A percentile compares a stretch with the other conserved stretches of the same genome.
Evolutionary conservation across 495 filamentous ascomycete genomes (phyloP).

Genomic region (Amphirosellinia nigrospora): DNA sequence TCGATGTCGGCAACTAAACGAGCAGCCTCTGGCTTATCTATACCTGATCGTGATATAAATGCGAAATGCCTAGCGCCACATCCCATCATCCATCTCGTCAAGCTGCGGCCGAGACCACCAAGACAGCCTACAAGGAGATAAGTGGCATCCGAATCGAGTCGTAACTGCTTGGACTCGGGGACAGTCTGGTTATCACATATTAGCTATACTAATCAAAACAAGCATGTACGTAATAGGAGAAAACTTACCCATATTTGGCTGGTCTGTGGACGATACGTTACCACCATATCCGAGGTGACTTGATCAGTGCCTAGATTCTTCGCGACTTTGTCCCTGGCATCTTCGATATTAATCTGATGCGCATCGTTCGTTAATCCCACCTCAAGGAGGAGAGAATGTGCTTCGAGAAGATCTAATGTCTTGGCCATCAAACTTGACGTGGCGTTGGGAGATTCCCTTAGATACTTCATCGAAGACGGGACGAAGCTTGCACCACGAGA

Average conservation of each 20-base stretch:
- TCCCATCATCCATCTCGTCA: slow-evolving; percentile 56
- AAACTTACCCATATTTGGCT: slow-evolving; percentile 24
- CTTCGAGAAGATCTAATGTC: slow-evolving; percentile 22
- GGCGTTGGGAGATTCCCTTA: slow-evolving; percentile 21
- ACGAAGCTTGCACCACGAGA: slow-evolving; percentile 30
- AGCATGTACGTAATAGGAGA: background rate
- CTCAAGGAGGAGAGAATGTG: slow-evolving; percentile 17
- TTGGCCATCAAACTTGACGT: slow-evolving; percentile 19
- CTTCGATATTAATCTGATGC: slow-evolving; percentile 18
- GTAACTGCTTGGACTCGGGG: slow-evolving; percentile 28
- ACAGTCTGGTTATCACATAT: slow-evolving; percentile 48
- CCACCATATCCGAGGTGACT: background rate
- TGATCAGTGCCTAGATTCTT: background rate
- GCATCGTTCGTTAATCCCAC: background rate
- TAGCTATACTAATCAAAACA: background rate
- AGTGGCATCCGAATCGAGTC: slow-evolving; percentile 37
- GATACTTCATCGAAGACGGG: slow-evolving; percentile 27
- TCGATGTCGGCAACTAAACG: slow-evolving; percentile 32
- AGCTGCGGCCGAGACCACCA: slow-evolving; percentile 60
- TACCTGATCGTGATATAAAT: slow-evolving; percentile 59
- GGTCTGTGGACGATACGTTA: slow-evolving; percentile 18
- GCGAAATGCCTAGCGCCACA: slow-evolving; percentile 58
- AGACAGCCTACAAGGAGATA: slow-evolving; percentile 63
- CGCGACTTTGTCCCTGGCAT: background rate
- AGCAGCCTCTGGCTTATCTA: slow-evolving; percentile 32